phyloP scores from a whole-genome alignment of 306 rosid species.

The Acacia confusa region DNA sequence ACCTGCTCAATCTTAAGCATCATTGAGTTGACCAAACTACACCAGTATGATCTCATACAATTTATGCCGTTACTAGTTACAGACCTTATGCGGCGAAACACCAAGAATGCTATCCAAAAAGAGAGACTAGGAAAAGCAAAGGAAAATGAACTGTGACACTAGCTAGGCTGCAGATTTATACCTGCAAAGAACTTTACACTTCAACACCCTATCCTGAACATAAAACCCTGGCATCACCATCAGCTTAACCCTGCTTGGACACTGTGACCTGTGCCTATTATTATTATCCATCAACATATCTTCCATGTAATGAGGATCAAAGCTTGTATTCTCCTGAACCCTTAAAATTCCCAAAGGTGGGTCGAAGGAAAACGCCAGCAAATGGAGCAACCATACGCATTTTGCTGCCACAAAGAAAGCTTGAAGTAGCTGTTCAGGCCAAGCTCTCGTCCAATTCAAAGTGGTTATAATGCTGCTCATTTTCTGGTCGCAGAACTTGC shows the following conservation, averaged over 20 bases:
- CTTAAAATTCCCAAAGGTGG: conserved; percentile 76
- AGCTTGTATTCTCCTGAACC: conserved; percentile 77
- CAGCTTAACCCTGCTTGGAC: conserved; percentile 78
- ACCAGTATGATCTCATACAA: conserved; percentile 24
- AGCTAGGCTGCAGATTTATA: conserved; percentile 60
- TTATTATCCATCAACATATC: conserved; percentile 65
- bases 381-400: conserved; percentile 91
- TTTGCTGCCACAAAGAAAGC: conserved; percentile 90
- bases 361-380: conserved; percentile 88
- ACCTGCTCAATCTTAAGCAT: not conserved
- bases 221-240: conserved; percentile 97
- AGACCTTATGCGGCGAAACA: not conserved
- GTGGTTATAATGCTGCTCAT: conserved; percentile 71
- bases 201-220: conserved; percentile 76
- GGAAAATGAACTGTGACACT: conserved; percentile 10
- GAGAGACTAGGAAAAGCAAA: not conserved
- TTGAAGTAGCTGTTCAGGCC: conserved; percentile 94
- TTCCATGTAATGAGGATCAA: conserved; percentile 89
- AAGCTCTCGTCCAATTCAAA: conserved; percentile 80
- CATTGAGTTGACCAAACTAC: conserved; percentile 19
- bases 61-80: conserved; percentile 26
- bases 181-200: conserved; percentile 95
- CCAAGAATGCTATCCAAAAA: not conserved
- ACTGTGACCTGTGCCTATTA: conserved; percentile 54
- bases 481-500: conserved; percentile 96